A percentile compares a stretch with the other conserved stretches of the same genome.
These are phyloP conservation scores for Nidularia pulvinata DNA, from an alignment of 768 basidiomycete species.

Conservation along the genomic window DNA sequence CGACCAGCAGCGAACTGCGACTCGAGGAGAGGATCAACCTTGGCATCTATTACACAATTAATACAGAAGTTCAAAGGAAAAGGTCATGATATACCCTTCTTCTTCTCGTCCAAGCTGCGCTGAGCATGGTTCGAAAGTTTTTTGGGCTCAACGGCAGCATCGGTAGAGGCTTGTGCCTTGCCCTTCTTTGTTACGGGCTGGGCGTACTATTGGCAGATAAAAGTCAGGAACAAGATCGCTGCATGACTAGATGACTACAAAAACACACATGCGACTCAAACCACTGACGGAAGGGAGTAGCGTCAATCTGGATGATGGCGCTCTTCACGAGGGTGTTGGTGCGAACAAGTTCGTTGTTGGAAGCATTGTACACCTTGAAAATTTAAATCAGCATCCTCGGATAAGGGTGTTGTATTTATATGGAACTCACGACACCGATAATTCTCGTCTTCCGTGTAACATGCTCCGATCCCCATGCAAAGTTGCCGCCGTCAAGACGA, in stretches of 20 bases:
- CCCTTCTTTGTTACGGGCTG: slow-evolving; percentile 93
- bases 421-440: slow-evolving; percentile 86
- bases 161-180: slow-evolving; percentile 53
- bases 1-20: slow-evolving; percentile 93
- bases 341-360: slow-evolving; percentile 99
- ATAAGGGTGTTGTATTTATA: not conserved
- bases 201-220: slow-evolving; percentile 66
- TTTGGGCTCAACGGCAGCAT: slow-evolving; percentile 53
- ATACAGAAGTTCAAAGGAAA: too few species aligned
- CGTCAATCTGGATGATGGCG: slow-evolving; percentile 97
- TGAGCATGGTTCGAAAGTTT: slow-evolving; percentile 92
- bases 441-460: slow-evolving; percentile 95
- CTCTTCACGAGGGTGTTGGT: slow-evolving; percentile 99
- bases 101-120: slow-evolving; percentile 85
- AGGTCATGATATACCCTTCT: slow-evolving; percentile 64
- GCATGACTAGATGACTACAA: not conserved
- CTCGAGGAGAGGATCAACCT: slow-evolving; percentile 90
- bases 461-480: slow-evolving; percentile 97
- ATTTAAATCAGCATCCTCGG: slow-evolving; percentile 1
- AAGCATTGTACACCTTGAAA: slow-evolving; percentile 92
- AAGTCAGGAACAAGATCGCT: slow-evolving; percentile 2
- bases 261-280: slow-evolving; percentile 94
- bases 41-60: slow-evolving; percentile 57
- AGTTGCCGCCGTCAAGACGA: slow-evolving; percentile 96
- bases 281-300: slow-evolving; percentile 99